Conservation (phyloP, 139 green algal genomes). For the Picochlorum costavermella region DNA sequence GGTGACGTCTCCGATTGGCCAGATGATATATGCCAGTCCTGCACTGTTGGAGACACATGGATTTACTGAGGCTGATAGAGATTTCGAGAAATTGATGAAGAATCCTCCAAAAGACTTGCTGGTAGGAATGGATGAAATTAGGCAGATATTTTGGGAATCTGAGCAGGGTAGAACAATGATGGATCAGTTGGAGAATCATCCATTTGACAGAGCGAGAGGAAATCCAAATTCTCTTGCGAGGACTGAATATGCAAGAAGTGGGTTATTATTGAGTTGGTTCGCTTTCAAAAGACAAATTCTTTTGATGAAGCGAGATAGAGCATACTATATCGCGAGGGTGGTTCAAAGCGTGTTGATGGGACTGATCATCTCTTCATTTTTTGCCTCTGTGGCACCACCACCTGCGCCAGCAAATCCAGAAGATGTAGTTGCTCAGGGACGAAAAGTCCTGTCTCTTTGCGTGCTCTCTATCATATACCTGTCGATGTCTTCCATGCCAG, state of each 20-base stretch:
- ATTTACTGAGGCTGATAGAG: slow-evolving; percentile 4
- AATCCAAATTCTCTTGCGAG: slow-evolving; percentile 5
- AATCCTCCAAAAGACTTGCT: slow-evolving; percentile 14
- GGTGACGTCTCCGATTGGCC: slow-evolving; percentile 27
- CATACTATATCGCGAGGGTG: slow-evolving; percentile 6
- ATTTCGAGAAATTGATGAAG: slow-evolving; percentile 6
- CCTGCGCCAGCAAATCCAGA: slow-evolving; percentile 8
- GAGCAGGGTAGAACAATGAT: slow-evolving; percentile 4
- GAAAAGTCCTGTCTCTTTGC: slow-evolving; percentile 37
- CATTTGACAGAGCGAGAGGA: background rate
- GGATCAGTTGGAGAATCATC: slow-evolving; percentile 2
- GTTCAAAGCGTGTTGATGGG: slow-evolving; percentile 22
- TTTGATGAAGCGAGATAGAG: slow-evolving; percentile 5
- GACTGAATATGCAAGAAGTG: background rate
- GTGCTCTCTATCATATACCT: slow-evolving; percentile 50
- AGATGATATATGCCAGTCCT: slow-evolving; percentile 20
- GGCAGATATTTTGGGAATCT: slow-evolving; percentile 16
- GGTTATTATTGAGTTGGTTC: background rate
- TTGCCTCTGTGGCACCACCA: slow-evolving; percentile 5
- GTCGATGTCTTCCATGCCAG: slow-evolving; percentile 27
- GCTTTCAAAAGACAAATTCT: background rate
- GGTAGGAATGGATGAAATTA: slow-evolving; percentile 20
- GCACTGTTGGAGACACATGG: slow-evolving; percentile 13
- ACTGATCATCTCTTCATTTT: slow-evolving; percentile 25
- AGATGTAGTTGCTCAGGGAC: slow-evolving; percentile 17